phyloP scores from a whole-genome alignment of 2,329 filamentous ascomycete genomes.

The Metarhizium guizhouense region DNA sequence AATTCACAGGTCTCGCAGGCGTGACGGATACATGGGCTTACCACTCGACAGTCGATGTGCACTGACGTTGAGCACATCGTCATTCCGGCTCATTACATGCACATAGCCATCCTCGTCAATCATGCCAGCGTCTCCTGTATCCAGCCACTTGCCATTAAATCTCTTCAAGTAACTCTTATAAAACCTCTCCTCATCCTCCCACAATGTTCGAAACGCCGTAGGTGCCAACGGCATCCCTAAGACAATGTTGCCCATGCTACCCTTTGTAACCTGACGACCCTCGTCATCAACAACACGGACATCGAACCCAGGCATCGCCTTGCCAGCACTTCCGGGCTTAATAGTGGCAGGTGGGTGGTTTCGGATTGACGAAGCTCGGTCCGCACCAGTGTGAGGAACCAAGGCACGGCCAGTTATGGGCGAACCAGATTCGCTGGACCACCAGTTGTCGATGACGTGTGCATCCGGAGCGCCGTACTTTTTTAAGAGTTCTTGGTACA shows the following conservation, averaged over 20 bases:
- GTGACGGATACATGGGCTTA: conserved; percentile 26
- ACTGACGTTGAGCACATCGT: conserved; percentile 94
- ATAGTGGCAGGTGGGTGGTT: conserved; percentile 41
- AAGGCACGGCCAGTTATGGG: conserved; percentile 49
- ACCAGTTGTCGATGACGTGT: conserved; percentile 51
- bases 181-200: conserved; percentile 78
- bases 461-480: conserved; percentile 55
- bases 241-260: conserved; percentile 87
- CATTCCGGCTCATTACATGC: conserved; percentile 55
- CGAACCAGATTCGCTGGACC: conserved; percentile 50
- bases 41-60: conserved; percentile 85
- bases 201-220: conserved; percentile 77
- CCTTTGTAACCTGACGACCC: conserved; percentile 60
- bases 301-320: conserved; percentile 86
- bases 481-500: conserved; percentile 67
- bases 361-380: conserved; percentile 35
- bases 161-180: conserved; percentile 77
- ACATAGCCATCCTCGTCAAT: conserved; percentile 67
- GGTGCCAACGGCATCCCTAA: conserved; percentile 74
- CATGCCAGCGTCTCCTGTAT: conserved; percentile 85
- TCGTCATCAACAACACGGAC: conserved; percentile 76
- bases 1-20: neutral
- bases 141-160: conserved; percentile 75
- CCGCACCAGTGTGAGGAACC: conserved; percentile 47
- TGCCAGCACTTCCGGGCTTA: conserved; percentile 81